These are phyloP conservation scores for Epichloe typhina DNA, from an alignment of 2,329 filamentous ascomycete species.

Conservation along the genomic window DNA sequence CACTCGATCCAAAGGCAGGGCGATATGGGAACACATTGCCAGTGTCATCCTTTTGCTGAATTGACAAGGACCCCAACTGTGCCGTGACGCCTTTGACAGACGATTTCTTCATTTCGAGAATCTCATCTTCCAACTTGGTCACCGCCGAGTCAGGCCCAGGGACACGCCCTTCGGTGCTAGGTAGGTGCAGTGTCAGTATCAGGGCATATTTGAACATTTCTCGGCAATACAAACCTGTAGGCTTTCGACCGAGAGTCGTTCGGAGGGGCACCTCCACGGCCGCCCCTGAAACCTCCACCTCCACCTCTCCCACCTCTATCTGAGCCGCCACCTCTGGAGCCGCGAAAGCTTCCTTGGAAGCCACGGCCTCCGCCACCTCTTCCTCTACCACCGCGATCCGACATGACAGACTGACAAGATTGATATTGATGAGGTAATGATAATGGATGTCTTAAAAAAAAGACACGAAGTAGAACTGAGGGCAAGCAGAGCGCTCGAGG, in stretches of 20 bases:
- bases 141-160: constrained; percentile 15
- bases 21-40: constrained; percentile 28
- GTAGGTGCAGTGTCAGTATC: constrained; percentile 3
- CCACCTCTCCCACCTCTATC: constrained; percentile 7
- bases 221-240: constrained; percentile 8
- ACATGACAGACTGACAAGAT: constrained; percentile 9
- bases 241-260: constrained; percentile 9
- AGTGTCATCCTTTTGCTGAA: constrained; percentile 11
- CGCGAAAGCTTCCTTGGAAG: constrained; percentile 3
- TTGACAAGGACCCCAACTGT: constrained; percentile 23
- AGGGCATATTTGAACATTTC: neutral
- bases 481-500: neutral
- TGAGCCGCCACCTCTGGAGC: constrained; percentile 8
- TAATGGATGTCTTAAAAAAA: no score
- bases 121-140: constrained; percentile 26
- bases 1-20: constrained; percentile 35
- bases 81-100: constrained; percentile 17
- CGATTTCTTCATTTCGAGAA: constrained; percentile 19
- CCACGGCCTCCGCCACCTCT: constrained; percentile 7
- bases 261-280: constrained; percentile 12
- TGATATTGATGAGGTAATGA: neutral
- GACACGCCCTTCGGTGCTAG: constrained; percentile 12
- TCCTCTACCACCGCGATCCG: constrained; percentile 16
- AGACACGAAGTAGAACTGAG: no score
- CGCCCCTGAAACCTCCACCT: constrained; percentile 5